Base-by-base conservation (phyloP, 108 stramenopile genomes). In the Cyclotella kingstonii region DNA sequence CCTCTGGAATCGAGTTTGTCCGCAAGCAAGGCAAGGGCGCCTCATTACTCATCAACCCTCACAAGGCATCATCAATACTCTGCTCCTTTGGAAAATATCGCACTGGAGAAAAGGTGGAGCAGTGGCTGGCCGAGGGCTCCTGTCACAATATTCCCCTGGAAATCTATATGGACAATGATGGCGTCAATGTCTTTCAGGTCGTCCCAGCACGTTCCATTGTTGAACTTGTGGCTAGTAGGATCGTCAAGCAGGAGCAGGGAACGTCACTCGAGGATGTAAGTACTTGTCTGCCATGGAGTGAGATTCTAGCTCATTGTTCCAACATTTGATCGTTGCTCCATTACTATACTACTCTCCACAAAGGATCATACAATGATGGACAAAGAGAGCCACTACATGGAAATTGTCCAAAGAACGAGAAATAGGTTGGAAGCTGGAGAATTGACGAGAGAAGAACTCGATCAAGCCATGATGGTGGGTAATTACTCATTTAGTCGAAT, bases 121-220 rank as follows among this genome's bases (percentile, higher is more conserved):
- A 84, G 56, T 84, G 80, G 80, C 54, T 80, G 10, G 77, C 66
- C 6, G 80, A 81, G 56, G 80, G 80, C 11, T 10, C 44, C 19
- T 78, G 80, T 50, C 66, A 68, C 39, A 18, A 18, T 30, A 36
- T 50, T n/a, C n/a, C n/a, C n/a, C n/a, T n/a, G n/a, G n/a, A n/a
- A n/a, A n/a, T n/a, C n/a, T n/a, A n/a, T n/a, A n/a, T n/a, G n/a
- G 54, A 40, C 5, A 22, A 36, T 40, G 8, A 10, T 56, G 54
- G 23, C 4, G 5, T 25, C 5, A 65, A 79, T 31, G 15, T 84
- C 2, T 25, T 79, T 49, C 34, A 68, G 11, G 12, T 49, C 18
- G 19, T 84, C 6, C 84, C 84, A 9, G 17, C 33, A 12, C 75
- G 75, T 36, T 61, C 79, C 15, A 48, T 81, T 23, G 54, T 69